Evolutionary conservation across 441 rosid species (phyloP), one percentile per base, ranked within the genome.

Genomic region (Omphalea diandra): DNA sequence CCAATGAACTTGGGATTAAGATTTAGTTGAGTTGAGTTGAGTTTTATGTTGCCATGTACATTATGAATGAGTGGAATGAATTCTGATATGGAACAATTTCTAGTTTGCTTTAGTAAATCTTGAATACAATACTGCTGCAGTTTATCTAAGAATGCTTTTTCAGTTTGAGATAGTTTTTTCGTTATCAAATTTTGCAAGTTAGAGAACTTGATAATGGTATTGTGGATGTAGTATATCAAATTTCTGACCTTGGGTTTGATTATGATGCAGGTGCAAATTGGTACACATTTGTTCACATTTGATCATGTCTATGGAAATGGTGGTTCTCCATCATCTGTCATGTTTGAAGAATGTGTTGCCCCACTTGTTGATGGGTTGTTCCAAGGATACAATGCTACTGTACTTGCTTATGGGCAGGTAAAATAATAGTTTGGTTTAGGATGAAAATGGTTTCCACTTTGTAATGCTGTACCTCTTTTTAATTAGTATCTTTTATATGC

Each of bases 401-500:
- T 96, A 52, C 97, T 96, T 65, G 99, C 99, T 63, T 96, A 96
- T 79, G 99, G 99, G 36, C 99, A 93, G 97, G 98, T 15, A 24
- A 62, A 58, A 59, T 41, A 29, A 20, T n/a, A 29, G 43, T 43
- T 57, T 31, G 17, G 20, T 44, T 68, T 5, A 56, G 29, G 7
- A 18, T 56, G 29, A 5, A 68, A 50, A 20, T 56, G 22, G 27
- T 60, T 73, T 68, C 41, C n/a, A n/a, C n/a, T n/a, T n/a, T n/a
- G n/a, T 70, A 26, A 50, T 32, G 32, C 26, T 36, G 47, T 64
- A 15, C n/a, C n/a, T 22, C n/a, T 55, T 27, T 41, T 56, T 7
- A n/a, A 36, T 40, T 43, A 26, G 43, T n/a, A 43, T 43, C 41
- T 55, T 68, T 31, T 24, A 41, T 43, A 44, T 12, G 44, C 2